A percentile compares a stretch with the other conserved stretches of the same genome.
Evolutionary conservation across 23 red algal species (phyloP).

Genomic region (Gracilariopsis chorda): DNA sequence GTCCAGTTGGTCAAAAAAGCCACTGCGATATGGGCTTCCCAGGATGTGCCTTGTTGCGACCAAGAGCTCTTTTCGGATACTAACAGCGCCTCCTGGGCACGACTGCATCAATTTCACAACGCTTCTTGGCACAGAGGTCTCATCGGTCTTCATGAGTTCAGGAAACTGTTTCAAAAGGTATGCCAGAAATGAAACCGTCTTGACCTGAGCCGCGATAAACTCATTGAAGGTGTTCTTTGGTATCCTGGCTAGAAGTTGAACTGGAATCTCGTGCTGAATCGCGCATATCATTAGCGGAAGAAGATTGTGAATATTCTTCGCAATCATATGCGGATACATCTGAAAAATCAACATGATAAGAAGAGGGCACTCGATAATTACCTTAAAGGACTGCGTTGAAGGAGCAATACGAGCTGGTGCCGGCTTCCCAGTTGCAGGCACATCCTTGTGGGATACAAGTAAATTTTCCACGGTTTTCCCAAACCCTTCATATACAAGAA

Average conservation of each 20-base stretch:
- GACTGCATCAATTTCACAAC: conserved; percentile 84
- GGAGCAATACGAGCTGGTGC: not conserved
- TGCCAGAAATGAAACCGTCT: conserved; percentile 92
- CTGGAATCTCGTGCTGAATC: conserved; percentile 68
- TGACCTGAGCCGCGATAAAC: conserved; percentile 95
- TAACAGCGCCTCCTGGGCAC: conserved; percentile 82
- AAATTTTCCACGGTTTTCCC: conserved; percentile 45
- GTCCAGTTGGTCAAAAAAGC: conserved; percentile 84
- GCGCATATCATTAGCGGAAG: conserved; percentile 85
- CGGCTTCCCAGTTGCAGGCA: not conserved
- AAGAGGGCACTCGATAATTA: conserved; percentile 87
- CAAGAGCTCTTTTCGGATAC: conserved; percentile 92
- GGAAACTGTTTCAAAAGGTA: conserved; percentile 81
- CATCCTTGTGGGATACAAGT: not conserved
- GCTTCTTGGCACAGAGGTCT: conserved; percentile 61
- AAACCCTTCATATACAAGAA: conserved; percentile 67
- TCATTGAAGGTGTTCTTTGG: conserved; percentile 55
- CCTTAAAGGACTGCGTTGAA: conserved; percentile 72
- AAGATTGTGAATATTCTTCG: conserved; percentile 38
- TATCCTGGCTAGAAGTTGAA: conserved; percentile 12
- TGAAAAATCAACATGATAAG: conserved; percentile 92
- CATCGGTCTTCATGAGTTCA: conserved; percentile 62
- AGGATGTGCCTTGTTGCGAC: conserved; percentile 91
- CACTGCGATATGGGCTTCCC: conserved; percentile 58
- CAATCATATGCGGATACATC: conserved; percentile 61